Evolutionary conservation across 257 asterid species (phyloP), one percentile per base, ranked within the genome.

Genomic region (Gentiana straminea): DNA sequence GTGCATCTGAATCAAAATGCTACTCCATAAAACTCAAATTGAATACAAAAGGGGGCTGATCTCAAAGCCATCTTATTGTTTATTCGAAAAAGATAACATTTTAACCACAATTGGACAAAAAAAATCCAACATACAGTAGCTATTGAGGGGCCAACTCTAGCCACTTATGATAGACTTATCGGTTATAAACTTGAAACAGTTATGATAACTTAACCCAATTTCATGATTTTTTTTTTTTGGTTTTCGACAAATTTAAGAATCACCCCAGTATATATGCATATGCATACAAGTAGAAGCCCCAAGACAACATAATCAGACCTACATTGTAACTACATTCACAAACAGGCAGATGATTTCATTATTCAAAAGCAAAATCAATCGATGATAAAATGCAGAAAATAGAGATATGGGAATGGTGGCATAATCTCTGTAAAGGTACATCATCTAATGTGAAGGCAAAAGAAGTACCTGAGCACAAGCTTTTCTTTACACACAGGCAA

Each of bases 401-500:
- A n/a, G 59, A 58, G 49, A 51, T 35, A 58, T 33, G 54, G 36
- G 43, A 0, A 52, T 24, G 24, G 8, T 41, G 1, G 4, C 47
- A 53, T n/a, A 39, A 60, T 8, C 13, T 35, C 32, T 11, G 9
- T 43, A 7, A 13, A 11, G 52, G 4, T 5, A 51, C 37, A 32
- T 62, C 45, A 78, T 79, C 83, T 69, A 63, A 54, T 49, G 65
- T 49, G 62, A 48, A 66, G 60, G 65, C 55, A 53, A 46, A 46
- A 68, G 58, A 62, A 67, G 60, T 73, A 71, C 57, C 76, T 37
- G 35, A 64, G 45, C 10, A 55, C 59, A 52, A 58, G 64, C 65
- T 59, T 70, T 51, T 59, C 51, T 60, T 47, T 61, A 24, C 1
- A 24, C 24, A 24, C 24, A 38, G 41, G 59, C 34, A 64, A 63